Evolutionary conservation across 1,139 yeast genomes (phyloP), one percentile per base, ranked within the genome.

Genomic region (Hemisphaericaspora subhashii): DNA sequence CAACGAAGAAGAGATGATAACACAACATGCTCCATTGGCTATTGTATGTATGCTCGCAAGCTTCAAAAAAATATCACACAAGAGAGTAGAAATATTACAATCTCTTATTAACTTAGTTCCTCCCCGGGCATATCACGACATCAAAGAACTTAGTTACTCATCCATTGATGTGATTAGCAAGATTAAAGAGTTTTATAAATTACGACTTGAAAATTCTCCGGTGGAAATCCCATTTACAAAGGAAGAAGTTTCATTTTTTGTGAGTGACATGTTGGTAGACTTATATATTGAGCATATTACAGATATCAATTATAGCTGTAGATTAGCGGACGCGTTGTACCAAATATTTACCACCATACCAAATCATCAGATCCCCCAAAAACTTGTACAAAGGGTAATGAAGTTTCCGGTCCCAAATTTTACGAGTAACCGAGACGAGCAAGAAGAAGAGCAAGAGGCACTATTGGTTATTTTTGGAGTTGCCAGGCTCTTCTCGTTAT

Each of bases 1-100:
- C 13, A 78, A 74, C 35, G 98, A 90, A 48, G 96, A 88, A 48
- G 97, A 88, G 47, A 86, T 87, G 84, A 62, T 82, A n/a, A 67
- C 78, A 0, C 70, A 74, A 12, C 96, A 90, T 55, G 66, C 86
- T 4, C 97, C 97, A 0, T 62, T 87, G 38, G 74, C 86, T 1
- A 58, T 88, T 1, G 49, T 87, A 14, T 66, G 77, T 1, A 47
- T 77, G 4, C 51, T 68, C 16, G 30, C 50, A 5, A 50, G 48
- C 11, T 16, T 15, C 6, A 31, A 46, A 2, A 25, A 38, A 0
- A 36, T 58, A 6, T 42, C 40, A 13, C 30, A 21, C 3, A 42
- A 60, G 3, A 63, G 74, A 54, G 50, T 67, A n/a, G 50, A 54
- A 3, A 51, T 77, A 7, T 58, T 79, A 5, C 63, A 66, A 14